Evolutionary conservation across 495 filamentous ascomycete species (phyloP).

Genomic region (Neurospora pannonica): DNA sequence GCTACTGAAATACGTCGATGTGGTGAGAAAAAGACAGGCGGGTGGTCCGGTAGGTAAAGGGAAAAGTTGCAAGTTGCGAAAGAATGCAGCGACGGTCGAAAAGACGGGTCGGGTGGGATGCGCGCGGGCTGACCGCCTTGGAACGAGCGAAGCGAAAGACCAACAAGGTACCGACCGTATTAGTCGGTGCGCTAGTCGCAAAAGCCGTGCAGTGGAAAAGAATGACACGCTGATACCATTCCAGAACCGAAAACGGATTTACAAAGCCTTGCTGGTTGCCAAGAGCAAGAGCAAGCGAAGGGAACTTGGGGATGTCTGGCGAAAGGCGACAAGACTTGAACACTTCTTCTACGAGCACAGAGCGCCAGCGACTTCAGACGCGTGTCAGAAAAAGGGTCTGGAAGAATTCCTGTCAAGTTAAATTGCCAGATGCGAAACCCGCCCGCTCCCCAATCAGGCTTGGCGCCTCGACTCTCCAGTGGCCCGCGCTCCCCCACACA

Average conservation of each 20-base stretch:
- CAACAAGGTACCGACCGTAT: background rate
- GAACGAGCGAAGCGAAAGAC: conserved; percentile 5
- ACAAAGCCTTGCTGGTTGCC: background rate
- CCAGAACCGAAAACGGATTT: background rate
- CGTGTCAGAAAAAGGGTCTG: conserved; percentile 15
- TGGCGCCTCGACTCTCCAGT: conserved; percentile 5
- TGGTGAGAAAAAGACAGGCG: conserved; percentile 9
- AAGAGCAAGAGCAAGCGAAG: conserved; percentile 1
- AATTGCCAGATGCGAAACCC: conserved; percentile 21
- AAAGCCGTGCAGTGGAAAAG: background rate
- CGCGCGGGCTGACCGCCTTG: conserved; percentile 2
- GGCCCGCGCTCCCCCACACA: background rate
- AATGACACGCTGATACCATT: conserved; percentile 1
- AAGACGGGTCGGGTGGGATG: background rate
- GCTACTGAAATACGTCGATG: conserved; percentile 9
- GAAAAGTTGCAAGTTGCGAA: conserved; percentile 1
- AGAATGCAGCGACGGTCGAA: conserved; percentile 4
- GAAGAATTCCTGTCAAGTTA: conserved; percentile 19
- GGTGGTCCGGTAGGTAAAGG: background rate
- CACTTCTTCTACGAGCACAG: background rate
- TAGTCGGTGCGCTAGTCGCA: background rate
- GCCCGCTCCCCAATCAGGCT: conserved; percentile 7
- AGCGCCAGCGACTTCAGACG: conserved; percentile 8
- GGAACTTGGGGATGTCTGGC: background rate
- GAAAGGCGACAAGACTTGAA: background rate